Base-by-base conservation (phyloP, 106 monocot species). In the Agapanthus africanus region DNA sequence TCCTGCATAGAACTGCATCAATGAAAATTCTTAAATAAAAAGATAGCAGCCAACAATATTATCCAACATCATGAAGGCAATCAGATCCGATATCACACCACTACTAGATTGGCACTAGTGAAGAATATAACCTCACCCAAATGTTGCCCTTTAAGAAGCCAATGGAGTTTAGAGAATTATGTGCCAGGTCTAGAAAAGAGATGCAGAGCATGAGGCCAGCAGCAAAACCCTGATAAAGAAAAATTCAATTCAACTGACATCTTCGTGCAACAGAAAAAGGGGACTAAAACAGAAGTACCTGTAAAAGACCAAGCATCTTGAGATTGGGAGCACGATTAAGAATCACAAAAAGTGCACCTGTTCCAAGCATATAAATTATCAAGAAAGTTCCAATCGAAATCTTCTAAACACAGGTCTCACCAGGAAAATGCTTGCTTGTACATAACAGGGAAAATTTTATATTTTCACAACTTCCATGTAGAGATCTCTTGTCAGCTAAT, bases 131-230 rank as follows among this genome's bases (percentile, higher is more conserved):
- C 6, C 89, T 79, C 64, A 93, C 99, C 99, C 99, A 99, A 44
- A 99, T 69, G 59, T 99, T 99, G 13, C 85, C 99, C 79, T 93
- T 99, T 47, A 99, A 76, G 83, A 99, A 99, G 15, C 99, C 99
- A 75, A 99, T 84, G 65, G 85, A 85, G 71, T 90, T 99, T 40
- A 99, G 16, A 44, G 99, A 93, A 84, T 99, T 99, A 73, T 99
- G 93, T 47, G 92, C 80, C 85, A 99, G 82, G 81, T 99, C 93
- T 16, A 99, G 70, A 72, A 99, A 99, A 11, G 99, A 99, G 76
- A 99, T 93, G 77, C 93, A 87, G 79, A 99, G 68, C 99, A 99
- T 99, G 47, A 99, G 85, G 11, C 99, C 99, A 77, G 99, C 87
- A 63, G 99, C 99, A 85, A 99, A 99, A 36, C 99, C 99, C 99